These are phyloP conservation scores for Thielaviopsis euricoi DNA, from an alignment of 2,329 filamentous ascomycete genomes.

Conservation along the genomic window DNA sequence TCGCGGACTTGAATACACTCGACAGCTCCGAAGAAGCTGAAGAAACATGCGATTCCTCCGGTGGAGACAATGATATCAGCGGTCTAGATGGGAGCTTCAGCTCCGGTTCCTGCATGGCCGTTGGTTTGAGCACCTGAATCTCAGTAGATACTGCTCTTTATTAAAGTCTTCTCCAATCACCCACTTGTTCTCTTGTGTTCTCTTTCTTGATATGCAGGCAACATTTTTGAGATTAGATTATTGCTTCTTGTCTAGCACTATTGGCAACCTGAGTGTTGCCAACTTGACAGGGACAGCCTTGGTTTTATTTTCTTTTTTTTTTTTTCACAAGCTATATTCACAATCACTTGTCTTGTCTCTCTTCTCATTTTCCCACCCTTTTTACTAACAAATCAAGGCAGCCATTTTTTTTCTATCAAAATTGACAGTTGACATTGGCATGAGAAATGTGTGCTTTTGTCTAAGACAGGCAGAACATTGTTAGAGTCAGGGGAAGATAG, in stretches of 20 bases:
- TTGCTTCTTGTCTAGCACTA: background rate
- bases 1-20: too few species aligned
- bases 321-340: too few species aligned
- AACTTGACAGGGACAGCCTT: background rate
- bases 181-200: too few species aligned
- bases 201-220: background rate
- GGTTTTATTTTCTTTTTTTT: background rate
- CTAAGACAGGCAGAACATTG: too few species aligned
- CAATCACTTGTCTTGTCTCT: too few species aligned
- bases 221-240: background rate
- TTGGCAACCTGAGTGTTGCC: background rate
- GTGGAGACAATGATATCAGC: background rate
- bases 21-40: background rate
- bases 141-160: too few species aligned
- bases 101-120: background rate
- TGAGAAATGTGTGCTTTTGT: too few species aligned
- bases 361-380: too few species aligned
- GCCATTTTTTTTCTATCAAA: background rate
- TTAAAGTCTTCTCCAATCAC: too few species aligned
- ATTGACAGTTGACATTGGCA: background rate
- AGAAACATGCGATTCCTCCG: background rate
- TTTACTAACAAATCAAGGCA: background rate
- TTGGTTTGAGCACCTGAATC: too few species aligned
- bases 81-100: background rate
- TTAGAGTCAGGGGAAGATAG: too few species aligned